Evolutionary conservation across 768 basidiomycete species (phyloP).

Genomic region (Ramaria rubella): DNA sequence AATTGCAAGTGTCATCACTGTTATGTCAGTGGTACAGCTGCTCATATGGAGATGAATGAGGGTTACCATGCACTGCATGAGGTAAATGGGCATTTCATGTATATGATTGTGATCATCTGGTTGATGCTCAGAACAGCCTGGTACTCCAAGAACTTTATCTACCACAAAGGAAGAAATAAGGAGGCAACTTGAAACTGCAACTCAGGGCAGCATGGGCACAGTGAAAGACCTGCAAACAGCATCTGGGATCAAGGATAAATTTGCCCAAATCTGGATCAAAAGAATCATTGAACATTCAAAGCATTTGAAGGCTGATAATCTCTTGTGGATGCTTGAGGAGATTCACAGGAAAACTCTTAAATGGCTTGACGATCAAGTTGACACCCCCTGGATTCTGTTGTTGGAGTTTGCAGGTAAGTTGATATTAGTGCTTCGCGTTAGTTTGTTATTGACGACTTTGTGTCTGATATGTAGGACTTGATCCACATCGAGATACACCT

Average conservation of each 20-base stretch:
- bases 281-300: too few species aligned
- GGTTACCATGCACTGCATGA: not conserved
- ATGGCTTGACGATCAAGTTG: too few species aligned
- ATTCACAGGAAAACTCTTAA: not conserved
- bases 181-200: not conserved
- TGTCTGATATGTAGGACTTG: too few species aligned
- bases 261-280: conserved; percentile 34
- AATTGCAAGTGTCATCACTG: not conserved
- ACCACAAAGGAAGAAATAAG: not conserved
- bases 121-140: conserved; percentile 10
- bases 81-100: not conserved
- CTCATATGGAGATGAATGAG: not conserved
- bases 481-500: not conserved
- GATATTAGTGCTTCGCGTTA: too few species aligned
- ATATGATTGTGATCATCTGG: not conserved
- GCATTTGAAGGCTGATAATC: too few species aligned
- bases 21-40: not conserved
- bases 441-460: too few species aligned
- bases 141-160: not conserved
- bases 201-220: conserved; percentile 10
- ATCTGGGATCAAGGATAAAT: conserved; percentile 29
- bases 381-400: too few species aligned
- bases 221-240: too few species aligned
- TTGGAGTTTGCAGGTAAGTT: too few species aligned
- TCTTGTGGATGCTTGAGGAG: not conserved